Evolutionary conservation across 148 eudicot species (phyloP), one percentile per base, ranked within the genome.

Genomic region (Arbutus unedo): DNA sequence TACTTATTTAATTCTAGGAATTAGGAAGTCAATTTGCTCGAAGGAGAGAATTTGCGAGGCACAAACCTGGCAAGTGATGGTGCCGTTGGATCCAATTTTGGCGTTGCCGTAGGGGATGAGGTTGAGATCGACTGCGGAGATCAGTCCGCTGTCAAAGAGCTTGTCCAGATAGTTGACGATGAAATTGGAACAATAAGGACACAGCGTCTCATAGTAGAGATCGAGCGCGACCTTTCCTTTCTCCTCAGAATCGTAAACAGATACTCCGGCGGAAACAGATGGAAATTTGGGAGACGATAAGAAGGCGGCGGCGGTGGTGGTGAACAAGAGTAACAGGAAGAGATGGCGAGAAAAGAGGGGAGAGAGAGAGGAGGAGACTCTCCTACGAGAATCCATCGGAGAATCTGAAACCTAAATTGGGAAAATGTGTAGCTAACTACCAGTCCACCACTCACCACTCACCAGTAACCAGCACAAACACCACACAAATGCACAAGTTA

Each of bases 41-140:
- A 66, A 25, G 71, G 25, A 16, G 3, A 11, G n/a, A 11, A 25
- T 10, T 11, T 31, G 44, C 25, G 72, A 31, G 72, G 16, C 43
- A 66, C 0, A 9, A 56, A 90, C 92, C 92, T 90, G 92, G 83
- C 92, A 90, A 85, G 77, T 77, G 83, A 88, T 82, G 88, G 88
- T 85, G 47, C 77, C 74, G 60, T 88, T 80, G 78, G 84, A 10
- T 6, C 55, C 19, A 77, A 90, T 77, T 47, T 80, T 88, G 45
- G 92, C 92, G 83, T 90, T 90, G 60, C 92, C 92, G 60, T 85
- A 90, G 71, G 92, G 92, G 74, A 82, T 45, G 81, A 90, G 85
- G 80, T 87, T 88, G 19, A 90, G 86, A 83, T 86, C 85, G 79
- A 83, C 85, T 74, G 84, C 78, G 3, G 87, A 57, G 77, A 83